phyloP scores from a whole-genome alignment of 108 stramenopile genomes.

The Cyclotella atomus region DNA sequence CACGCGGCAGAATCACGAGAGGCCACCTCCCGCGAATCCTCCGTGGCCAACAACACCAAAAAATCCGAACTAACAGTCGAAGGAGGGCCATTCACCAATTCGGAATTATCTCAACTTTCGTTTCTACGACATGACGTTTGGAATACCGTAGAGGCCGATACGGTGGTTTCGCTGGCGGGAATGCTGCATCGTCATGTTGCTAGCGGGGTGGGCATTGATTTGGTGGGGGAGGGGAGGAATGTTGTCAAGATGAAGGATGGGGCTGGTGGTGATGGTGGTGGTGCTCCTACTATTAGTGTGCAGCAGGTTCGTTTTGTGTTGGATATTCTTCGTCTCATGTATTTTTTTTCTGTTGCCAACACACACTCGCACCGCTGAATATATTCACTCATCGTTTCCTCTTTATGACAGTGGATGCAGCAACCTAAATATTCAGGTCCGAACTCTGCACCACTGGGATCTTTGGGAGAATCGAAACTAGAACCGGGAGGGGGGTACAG shows the following conservation, averaged over 20 bases:
- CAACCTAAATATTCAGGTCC: slow-evolving; percentile 44
- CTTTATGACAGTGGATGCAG: slow-evolving; percentile 44
- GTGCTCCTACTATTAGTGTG: slow-evolving; percentile 30
- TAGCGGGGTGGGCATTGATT: slow-evolving; percentile 47
- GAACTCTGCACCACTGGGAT: slow-evolving; percentile 34
- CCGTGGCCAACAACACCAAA: neutral
- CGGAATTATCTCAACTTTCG: slow-evolving; percentile 57
- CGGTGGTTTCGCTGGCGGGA: slow-evolving; percentile 35
- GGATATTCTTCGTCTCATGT: neutral
- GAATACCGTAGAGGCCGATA: slow-evolving; percentile 50
- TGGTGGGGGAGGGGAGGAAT: slow-evolving; percentile 55
- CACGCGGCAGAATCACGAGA: slow-evolving; percentile 44
- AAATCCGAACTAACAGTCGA: slow-evolving; percentile 13
- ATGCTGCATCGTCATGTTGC: slow-evolving; percentile 55
- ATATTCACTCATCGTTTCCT: neutral
- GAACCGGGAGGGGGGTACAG: slow-evolving; percentile 51
- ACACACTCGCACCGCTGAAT: neutral
- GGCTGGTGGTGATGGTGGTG: slow-evolving; percentile 11
- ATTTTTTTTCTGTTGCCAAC: neutral
- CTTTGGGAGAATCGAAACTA: slow-evolving; percentile 36
- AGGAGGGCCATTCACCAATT: slow-evolving; percentile 50
- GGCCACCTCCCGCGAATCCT: slow-evolving; percentile 32
- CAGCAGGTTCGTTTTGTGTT: slow-evolving; percentile 32
- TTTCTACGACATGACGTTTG: slow-evolving; percentile 35
- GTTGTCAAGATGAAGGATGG: slow-evolving; percentile 21